Conservation (phyloP, 2,329 filamentous ascomycete species). For the Escovopsis weberi region DNA sequence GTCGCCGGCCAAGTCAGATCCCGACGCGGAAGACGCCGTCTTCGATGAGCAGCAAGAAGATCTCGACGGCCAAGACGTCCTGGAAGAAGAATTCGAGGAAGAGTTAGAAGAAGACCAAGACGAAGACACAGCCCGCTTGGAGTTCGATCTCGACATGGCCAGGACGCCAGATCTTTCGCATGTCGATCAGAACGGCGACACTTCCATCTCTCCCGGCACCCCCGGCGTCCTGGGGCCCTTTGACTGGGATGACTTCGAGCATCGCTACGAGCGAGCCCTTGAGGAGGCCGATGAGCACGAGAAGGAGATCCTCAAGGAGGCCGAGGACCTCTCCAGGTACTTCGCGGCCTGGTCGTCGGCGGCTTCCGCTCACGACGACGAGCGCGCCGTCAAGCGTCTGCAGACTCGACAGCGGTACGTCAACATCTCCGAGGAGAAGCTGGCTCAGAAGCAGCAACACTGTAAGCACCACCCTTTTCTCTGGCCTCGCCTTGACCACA, state of each 20-base stretch:
- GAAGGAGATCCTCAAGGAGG: constrained; percentile 49
- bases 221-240: constrained; percentile 41
- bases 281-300: constrained; percentile 49
- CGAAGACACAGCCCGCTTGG: constrained; percentile 9
- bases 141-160: constrained; percentile 9
- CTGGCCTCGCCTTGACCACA: too few relatives aligned
- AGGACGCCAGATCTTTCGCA: constrained; percentile 25
- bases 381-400: constrained; percentile 63
- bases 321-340: constrained; percentile 55
- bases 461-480: constrained; percentile 38
- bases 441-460: constrained; percentile 64
- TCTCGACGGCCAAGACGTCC: constrained; percentile 7
- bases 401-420: constrained; percentile 69
- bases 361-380: constrained; percentile 57
- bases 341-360: constrained; percentile 69
- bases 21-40: constrained; percentile 2
- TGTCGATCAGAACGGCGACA: constrained; percentile 14
- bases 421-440: constrained; percentile 53
- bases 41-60: constrained; percentile 8
- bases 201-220: constrained; percentile 29
- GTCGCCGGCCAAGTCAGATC: constrained; percentile 5
- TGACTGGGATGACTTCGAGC: constrained; percentile 66
- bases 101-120: constrained; percentile 5
- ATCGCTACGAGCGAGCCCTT: constrained; percentile 53
- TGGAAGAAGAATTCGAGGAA: constrained; percentile 2